Base-by-base conservation (phyloP, 768 basidiomycete species). In the Termitomyces sp. region DNA sequence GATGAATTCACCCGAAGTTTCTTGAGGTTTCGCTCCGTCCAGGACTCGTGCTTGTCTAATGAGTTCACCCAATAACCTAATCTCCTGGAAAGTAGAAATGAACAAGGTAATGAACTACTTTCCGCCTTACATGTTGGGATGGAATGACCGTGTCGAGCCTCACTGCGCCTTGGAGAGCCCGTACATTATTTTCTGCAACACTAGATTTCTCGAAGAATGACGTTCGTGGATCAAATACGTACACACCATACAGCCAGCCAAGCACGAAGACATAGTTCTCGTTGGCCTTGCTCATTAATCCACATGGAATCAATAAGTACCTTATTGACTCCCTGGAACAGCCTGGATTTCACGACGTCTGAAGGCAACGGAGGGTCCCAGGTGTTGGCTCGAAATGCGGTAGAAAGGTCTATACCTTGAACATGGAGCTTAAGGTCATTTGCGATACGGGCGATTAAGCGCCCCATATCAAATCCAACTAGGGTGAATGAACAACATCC, bases 241-340 rank as follows among this genome's bases (percentile, higher is more conserved):
- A 62, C 64, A 45, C 46, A 70, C 74, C 64, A 64, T n/a, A 66
- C 72, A 22, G 71, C 68, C 8, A 76, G 55, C 74, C 74, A 76
- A 8, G 74, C 74, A 46, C 72, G 69, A 40, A 74, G 62, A 55
- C 68, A 71, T 17, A 73, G 37, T 41, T 72, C 64, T 30, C 62
- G 58, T 14, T 58, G 40, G 24, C 45, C 57, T 19, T 55, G 45
- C 38, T 65, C 59, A 5, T 59, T 62, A 24, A 61, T 62, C 75
- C 75, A 74, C 28, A 74, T 30, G 14, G 50, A 49, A 51, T 69
- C 51, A 7, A 75, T 60, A 8, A 54, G 45, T 42, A 55, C 57
- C 11, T 15, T 15, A 37, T 66, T 45, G 0, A 54, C 64, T 7
- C 42, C 45, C 3, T 55, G 41, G 26, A 44, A 54, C 0, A 73